Evolutionary conservation across 75 land plant species (phyloP), one percentile per base, ranked within the genome.

Genomic region (Sequoiadendron giganteum): DNA sequence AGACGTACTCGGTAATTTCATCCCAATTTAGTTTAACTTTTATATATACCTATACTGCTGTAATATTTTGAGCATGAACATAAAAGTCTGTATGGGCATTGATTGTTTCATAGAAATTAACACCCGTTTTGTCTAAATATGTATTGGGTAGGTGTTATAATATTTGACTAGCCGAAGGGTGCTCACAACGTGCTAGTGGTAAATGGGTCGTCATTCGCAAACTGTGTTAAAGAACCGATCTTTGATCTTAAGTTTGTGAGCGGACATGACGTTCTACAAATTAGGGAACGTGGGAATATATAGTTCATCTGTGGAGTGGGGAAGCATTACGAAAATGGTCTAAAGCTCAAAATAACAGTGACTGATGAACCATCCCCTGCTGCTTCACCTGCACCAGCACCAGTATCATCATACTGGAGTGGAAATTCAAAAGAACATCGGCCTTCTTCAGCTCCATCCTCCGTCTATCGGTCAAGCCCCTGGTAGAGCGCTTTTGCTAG

Each of bases 291-390:
- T 48, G 85, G 85, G 19, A 61, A 58, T 28, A 10, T 80, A 25
- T 56, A 25, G 84, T 82, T 56, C 72, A 82, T 87, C 11, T 87
- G 88, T 36, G 88, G 88, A 79, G 88, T 81, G 13, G 56, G 39
- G 43, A n/a, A 49, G 58, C 88, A 87, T 61, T 87, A 84, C 52
- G 70, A 38, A n/a, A 87, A 87, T 21, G 70, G 88, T 34, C 61
- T 80, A 73, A 82, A 87, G 45, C 39, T 82, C 15, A 58, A 84
- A 30, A 87, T 87, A 75, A 87, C 10, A 78, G 88, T 87, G 9
- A 61, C 68, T 4, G 19, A 21, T 18, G 68, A 21, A 14, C 1
- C 68, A 21, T 61, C 68, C 13, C 2, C 25, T 61, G 21, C 68
- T 49, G 9, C 54, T 49, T 9, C 54, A 49, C 68, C 68, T 0